Base-by-base conservation (phyloP, 2,329 filamentous ascomycete genomes). In the Epichloe typhina region DNA sequence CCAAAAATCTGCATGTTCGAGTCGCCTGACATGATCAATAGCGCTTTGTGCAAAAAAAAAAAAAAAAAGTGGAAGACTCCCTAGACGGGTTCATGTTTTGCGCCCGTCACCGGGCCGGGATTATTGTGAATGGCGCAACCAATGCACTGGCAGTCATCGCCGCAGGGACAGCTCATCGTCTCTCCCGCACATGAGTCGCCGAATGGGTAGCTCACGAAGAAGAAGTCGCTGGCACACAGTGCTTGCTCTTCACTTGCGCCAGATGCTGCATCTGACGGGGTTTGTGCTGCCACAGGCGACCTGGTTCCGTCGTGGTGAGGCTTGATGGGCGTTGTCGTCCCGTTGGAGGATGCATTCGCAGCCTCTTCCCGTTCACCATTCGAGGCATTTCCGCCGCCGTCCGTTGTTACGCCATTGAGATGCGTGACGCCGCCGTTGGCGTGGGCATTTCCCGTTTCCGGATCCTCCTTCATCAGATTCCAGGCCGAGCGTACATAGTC, bases 91-190 rank as follows among this genome's bases (percentile, higher is more conserved):
- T 31, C 47, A 12, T 45, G 40, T 38, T 38, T 9, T n/a, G 11
- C 38, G 47, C 15, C 37, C 9, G 31, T 15, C 47, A 41, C 21
- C 12, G 54, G 53, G 11, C 56, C 59, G 0, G 59, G 56, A 44
- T 64, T 65, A 47, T 66, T 67, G 50, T 81, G 77, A 47, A 80
- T 76, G 47, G 72, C 67, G 55, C 78, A 81, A 4, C 77, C 77
- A 2, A 79, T 62, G 55, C 78, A 82, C 53, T 74, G 67, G 52
- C 78, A 82, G 54, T 79, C 76, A 52, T 81, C 76, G 8, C 78
- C 77, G 51, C 79, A 82, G 0, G 73, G 75, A 58, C 78, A 82
- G 40, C 68, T 72, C 12, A 69, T 65, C 52, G 67, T 67, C 52
- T 73, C 71, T 2, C 76, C 76, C 0, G 67, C 69, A 58, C 76